A percentile compares a stretch with the other conserved stretches of the same genome.
Conservation (phyloP, 176 grass and related monocot genomes). For the Cenchrus fungigraminus region DNA sequence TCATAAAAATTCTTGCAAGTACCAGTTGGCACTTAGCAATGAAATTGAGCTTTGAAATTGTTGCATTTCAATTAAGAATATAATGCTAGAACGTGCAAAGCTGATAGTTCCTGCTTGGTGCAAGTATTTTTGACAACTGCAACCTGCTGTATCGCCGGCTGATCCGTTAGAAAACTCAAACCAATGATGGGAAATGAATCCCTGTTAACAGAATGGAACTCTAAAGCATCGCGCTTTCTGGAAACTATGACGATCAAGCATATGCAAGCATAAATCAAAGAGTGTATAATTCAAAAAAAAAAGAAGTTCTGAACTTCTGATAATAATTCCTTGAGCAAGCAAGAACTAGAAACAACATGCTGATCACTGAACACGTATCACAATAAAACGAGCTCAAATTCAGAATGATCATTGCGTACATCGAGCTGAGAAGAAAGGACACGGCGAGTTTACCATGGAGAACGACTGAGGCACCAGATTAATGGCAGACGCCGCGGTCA, state of each 20-base stretch:
- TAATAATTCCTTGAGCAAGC: background rate
- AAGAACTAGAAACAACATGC: background rate
- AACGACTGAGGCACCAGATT: slow-evolving; percentile 41
- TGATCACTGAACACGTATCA: background rate
- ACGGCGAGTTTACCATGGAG: slow-evolving; percentile 35
- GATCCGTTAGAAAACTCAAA: slow-evolving; percentile 12
- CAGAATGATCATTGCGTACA: background rate
- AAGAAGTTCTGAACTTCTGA: background rate
- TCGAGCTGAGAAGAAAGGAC: background rate
- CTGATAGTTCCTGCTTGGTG: background rate
- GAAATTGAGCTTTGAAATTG: background rate
- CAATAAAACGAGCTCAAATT: background rate
- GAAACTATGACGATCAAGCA: background rate
- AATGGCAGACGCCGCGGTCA: background rate
- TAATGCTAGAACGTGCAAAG: slow-evolving; percentile 16
- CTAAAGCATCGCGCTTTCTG: background rate
- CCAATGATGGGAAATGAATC: background rate
- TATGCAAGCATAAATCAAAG: background rate
- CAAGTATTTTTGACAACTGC: slow-evolving; percentile 27
- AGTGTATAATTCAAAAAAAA: background rate
- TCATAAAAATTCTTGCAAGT: background rate
- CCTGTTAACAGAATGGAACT: background rate
- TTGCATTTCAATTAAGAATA: background rate
- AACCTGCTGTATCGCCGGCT: background rate
- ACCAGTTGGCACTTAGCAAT: background rate